These are phyloP conservation scores for Porodaedalea pini DNA, from an alignment of 1,284 basidiomycete species.

Conservation along the genomic window DNA sequence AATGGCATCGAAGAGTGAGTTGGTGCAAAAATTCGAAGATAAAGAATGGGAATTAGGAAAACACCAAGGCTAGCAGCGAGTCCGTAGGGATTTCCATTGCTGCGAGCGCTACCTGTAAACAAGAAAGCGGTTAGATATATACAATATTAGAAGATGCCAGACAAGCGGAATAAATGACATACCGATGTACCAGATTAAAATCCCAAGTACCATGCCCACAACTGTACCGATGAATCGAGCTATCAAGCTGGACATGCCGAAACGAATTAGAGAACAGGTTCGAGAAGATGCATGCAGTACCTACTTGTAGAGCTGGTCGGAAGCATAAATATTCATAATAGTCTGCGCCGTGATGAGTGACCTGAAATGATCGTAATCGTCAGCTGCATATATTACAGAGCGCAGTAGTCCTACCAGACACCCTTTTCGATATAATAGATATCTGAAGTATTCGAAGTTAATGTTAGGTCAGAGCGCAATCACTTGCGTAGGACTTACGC, in stretches of 20 bases:
- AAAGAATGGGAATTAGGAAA: conserved; percentile 49
- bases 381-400: neutral
- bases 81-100: conserved; percentile 56
- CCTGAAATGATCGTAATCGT: conserved; percentile 32
- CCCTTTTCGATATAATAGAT: conserved; percentile 43
- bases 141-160: neutral
- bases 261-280: no score
- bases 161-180: neutral
- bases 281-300: conserved; percentile 27
- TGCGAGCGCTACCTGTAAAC: conserved; percentile 44
- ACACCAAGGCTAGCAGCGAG: conserved; percentile 49
- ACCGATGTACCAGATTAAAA: conserved; percentile 49
- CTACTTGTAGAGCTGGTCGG: conserved; percentile 57
- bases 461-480: neutral
- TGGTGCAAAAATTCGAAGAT: conserved; percentile 49
- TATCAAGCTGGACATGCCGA: neutral
- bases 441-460: conserved; percentile 27
- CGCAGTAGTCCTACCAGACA: conserved; percentile 35
- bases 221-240: conserved; percentile 46
- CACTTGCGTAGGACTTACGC: conserved; percentile 31
- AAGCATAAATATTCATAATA: conserved; percentile 56
- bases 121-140: no score
- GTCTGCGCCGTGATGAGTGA: conserved; percentile 68
- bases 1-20: conserved; percentile 37
- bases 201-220: conserved; percentile 44